Percentiles rank a stretch among this genome's conserved stretches.
phyloP scores from a whole-genome alignment of 164 flowering plant species.

The Buxus sempervirens region DNA sequence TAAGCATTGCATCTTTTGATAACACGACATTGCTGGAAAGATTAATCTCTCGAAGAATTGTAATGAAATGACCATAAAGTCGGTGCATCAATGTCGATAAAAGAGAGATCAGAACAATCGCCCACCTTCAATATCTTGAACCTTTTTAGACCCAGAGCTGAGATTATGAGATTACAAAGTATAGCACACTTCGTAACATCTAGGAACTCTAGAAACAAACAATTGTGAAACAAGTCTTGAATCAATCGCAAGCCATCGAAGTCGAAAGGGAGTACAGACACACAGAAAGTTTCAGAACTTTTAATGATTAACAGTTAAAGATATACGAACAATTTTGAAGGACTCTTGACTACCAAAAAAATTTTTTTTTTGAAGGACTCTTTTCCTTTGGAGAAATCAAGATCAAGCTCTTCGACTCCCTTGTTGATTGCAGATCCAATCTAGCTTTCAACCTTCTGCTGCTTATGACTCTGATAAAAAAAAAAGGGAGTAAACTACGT shows the following conservation, averaged over 20 bases:
- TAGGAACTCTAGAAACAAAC: not conserved
- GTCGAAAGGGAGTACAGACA: not conserved
- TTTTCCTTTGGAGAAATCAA: not conserved
- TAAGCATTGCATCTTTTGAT: not conserved
- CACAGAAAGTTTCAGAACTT: not conserved
- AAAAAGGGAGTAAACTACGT: not conserved
- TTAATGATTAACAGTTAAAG: not conserved
- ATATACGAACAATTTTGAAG: not conserved
- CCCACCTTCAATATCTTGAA: constrained; percentile 5
- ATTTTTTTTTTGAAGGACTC: not conserved
- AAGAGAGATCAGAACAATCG: not conserved
- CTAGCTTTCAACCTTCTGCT: not conserved
- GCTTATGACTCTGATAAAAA: not conserved
- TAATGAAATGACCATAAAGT: not conserved
- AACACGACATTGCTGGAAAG: not conserved
- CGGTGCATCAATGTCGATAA: not conserved
- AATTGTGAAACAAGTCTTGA: not conserved
- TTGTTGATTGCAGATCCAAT: not conserved
- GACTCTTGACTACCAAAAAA: too few species aligned
- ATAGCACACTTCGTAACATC: not conserved
- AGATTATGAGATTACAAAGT: not conserved
- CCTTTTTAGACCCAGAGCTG: not conserved
- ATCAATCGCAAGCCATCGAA: not conserved
- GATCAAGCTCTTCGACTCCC: not conserved
- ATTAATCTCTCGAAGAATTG: not conserved